Base-by-base conservation (phyloP, 345 rosid genomes). In the Sisymbrium altissimum region DNA sequence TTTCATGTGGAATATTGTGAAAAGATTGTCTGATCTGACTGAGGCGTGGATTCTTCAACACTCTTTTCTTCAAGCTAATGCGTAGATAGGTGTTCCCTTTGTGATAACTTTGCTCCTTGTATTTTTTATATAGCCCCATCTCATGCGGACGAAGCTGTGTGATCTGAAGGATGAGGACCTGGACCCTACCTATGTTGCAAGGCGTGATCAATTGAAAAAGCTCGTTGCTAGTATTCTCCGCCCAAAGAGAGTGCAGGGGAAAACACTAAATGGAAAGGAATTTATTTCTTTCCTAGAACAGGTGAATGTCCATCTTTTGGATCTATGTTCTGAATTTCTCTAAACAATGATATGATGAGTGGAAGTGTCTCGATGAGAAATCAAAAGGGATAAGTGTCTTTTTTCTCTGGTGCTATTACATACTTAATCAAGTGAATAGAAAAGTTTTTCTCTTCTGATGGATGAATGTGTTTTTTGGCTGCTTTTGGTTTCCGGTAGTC, bases 211-310 rank as follows among this genome's bases (percentile, higher is more conserved):
- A 40, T 72, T 96, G 87, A 96, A 96, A 83, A 78, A 84, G 65
- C 79, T 96, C 41, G 97, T 96, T 70, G 77, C 87, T 52, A 89
- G 91, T 82, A 77, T 89, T 66, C 76, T 88, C 70, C 97, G 80
- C 32, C 98, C 99, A 64, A 96, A 96, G 88, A 78, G 92, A 81
- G 98, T 96, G 84, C 98, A 89, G 79, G 97, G 97, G 3, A 96
- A 86, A 81, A 43, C 78, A 65, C 81, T 96, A 17, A 90, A 86
- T 66, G 99, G 99, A 56, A 85, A 89, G 78, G 99, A 92, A 84
- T 96, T 96, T 75, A 91, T 96, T 19, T 68, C 89, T 63, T 96
- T 96, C 86, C 79, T 96, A 40, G 90, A 89, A 81, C 98, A 92
- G 98, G 99, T 96, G 81, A 50, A 45, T 45, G 23, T 33, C 70